Evolutionary conservation across 768 basidiomycete genomes (phyloP).

Genomic region (Leccinum rimulosum): DNA sequence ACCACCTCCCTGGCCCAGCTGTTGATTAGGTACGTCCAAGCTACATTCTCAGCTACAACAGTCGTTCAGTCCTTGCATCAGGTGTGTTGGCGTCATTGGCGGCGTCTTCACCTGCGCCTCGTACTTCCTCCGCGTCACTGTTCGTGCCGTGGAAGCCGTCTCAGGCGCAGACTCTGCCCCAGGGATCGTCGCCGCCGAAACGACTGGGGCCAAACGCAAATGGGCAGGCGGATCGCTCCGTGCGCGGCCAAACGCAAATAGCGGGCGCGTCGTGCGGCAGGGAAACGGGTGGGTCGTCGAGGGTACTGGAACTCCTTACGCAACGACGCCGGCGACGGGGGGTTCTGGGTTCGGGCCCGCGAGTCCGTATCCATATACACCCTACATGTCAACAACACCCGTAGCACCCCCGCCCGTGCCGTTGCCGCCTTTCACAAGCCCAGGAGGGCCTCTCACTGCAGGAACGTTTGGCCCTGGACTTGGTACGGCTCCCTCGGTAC

Average conservation of each 20-base stretch:
- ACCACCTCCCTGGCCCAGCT: constrained; percentile 82
- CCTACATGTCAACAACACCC: constrained; percentile 24
- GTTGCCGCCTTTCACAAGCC: background rate
- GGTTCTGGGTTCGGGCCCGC: constrained; percentile 19
- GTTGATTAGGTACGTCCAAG: constrained; percentile 55
- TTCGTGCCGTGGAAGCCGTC: constrained; percentile 65
- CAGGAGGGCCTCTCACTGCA: constrained; percentile 18
- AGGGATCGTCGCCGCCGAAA: constrained; percentile 62
- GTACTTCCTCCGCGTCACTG: constrained; percentile 65
- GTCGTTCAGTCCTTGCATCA: constrained; percentile 10
- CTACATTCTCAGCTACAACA: background rate
- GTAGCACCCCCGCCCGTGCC: background rate
- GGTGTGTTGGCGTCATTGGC: constrained; percentile 89
- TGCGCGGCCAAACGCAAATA: constrained; percentile 40
- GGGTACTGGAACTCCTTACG: constrained; percentile 38
- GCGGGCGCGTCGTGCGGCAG: constrained; percentile 49
- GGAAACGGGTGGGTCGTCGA: constrained; percentile 63
- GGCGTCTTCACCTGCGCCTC: constrained; percentile 86
- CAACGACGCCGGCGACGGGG: constrained; percentile 34
- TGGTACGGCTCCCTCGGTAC: constrained; percentile 3
- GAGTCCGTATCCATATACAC: constrained; percentile 33
- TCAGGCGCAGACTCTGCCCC: constrained; percentile 49
- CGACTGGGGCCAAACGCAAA: constrained; percentile 60
- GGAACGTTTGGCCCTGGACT: constrained; percentile 29
- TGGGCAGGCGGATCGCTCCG: constrained; percentile 69